Evolutionary conservation across 257 asterid species (phyloP), one percentile per base, ranked within the genome.

Genomic region (Solanum virginianum): DNA sequence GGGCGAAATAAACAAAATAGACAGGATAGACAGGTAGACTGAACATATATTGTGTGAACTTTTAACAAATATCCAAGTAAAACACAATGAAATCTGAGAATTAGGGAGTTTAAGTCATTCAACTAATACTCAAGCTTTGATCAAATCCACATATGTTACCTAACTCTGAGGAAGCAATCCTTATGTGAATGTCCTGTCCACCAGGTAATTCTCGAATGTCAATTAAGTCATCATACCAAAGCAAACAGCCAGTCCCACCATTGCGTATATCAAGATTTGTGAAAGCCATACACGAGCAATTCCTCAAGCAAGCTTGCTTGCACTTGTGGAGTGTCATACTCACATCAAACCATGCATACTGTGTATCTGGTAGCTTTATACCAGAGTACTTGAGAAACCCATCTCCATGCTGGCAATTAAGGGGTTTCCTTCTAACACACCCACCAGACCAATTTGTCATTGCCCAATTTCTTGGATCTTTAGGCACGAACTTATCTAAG

Each of bases 241-340:
- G 74, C 80, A 90, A 56, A 70, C 92, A 90, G 36, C 91, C 92
- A 62, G 81, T 86, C 13, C 90, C 90, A 24, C 56, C 71, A 29
- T 74, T 84, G 39, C 89, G 84, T n/a, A 84, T 57, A 22, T 87
- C 82, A 11, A 80, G 68, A 43, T 87, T 80, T 29, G 89, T 36
- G 71, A 87, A 86, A 43, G 91, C 90, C 87, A 65, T 55, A 45
- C 92, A 90, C 17, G 88, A 85, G 74, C 92, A 88, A 36, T 90
- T 86, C 15, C 83, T 86, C 17, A 84, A 82, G 84, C 92, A 88
- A 83, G 62, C 43, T 13, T 59, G 69, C 49, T 82, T 83, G 65
- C 91, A 88, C 57, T 85, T 87, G 2, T 51, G 59, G 47, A 81
- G 82, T 22, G 83, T 86, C 86, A 86, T 59, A 79, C 77, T 88